Evolutionary conservation across 2,329 filamentous ascomycete genomes (phyloP).

Genomic region (Claviceps sp.): DNA sequence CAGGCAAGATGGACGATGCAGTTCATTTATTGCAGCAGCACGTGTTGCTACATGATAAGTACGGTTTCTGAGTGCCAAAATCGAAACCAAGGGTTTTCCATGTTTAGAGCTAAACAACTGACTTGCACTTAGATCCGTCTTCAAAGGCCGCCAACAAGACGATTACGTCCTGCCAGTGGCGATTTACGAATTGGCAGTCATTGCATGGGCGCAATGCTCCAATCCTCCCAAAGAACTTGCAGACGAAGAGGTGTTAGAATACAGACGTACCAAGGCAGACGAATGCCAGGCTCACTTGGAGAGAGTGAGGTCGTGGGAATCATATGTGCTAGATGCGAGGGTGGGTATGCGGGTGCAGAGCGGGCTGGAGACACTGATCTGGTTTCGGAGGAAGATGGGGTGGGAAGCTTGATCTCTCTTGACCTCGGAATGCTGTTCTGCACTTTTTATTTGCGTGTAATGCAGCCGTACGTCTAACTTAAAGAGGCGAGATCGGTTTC

Average conservation of each 20-base stretch:
- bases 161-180: conserved; percentile 62
- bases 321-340: conserved; percentile 59
- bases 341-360: conserved; percentile 62
- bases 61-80: conserved; percentile 12
- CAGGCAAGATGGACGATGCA: conserved; percentile 52
- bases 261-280: conserved; percentile 34
- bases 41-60: conserved; percentile 53
- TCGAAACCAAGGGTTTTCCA: not conserved
- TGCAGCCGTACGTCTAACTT: too few species aligned
- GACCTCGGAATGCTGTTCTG: not conserved
- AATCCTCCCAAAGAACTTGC: conserved; percentile 19
- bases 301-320: conserved; percentile 56
- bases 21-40: conserved; percentile 48
- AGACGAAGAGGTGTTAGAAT: conserved; percentile 21
- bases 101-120: not conserved
- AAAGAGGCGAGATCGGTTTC: too few species aligned
- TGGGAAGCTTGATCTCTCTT: conserved; percentile 11
- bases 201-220: conserved; percentile 60
- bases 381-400: conserved; percentile 33
- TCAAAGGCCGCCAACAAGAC: conserved; percentile 50
- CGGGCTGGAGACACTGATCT: conserved; percentile 50
- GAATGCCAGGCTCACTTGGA: conserved; percentile 54
- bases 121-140: conserved; percentile 26
- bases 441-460: too few species aligned
- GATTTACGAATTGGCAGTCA: conserved; percentile 75